phyloP scores from a whole-genome alignment of 768 basidiomycete species.

The Suillus subaureus region DNA sequence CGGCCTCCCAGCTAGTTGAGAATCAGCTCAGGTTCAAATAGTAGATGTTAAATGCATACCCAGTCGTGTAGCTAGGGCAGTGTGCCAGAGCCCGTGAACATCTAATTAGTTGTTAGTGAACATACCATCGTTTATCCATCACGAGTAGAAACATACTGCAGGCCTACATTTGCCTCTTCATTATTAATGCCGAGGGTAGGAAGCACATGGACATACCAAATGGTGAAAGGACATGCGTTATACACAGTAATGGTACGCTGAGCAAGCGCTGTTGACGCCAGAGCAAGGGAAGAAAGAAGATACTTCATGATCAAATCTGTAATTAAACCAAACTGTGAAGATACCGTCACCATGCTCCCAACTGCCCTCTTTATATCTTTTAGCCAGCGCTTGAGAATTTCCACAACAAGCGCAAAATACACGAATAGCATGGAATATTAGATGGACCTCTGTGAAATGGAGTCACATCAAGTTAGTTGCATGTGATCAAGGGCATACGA shows the following conservation, averaged over 20 bases:
- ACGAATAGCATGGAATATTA: background rate
- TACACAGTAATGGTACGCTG: constrained; percentile 61
- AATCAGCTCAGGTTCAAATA: constrained; percentile 7
- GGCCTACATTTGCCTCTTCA: constrained; percentile 39
- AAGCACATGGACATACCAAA: constrained; percentile 47
- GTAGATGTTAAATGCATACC: constrained; percentile 35
- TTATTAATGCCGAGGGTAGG: background rate
- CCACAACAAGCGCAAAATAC: background rate
- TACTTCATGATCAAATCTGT: constrained; percentile 21
- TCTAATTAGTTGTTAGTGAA: constrained; percentile 31
- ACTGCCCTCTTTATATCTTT: background rate
- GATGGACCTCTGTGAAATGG: background rate
- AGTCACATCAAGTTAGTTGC: no score
- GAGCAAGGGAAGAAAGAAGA: constrained; percentile 28
- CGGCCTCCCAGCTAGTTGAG: constrained; percentile 36
- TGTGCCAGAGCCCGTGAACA: constrained; percentile 61
- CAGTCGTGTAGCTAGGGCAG: constrained; percentile 45
- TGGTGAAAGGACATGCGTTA: constrained; percentile 68
- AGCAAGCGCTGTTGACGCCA: constrained; percentile 36
- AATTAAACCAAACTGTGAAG: background rate
- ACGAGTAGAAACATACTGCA: constrained; percentile 33
- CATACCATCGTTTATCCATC: background rate
- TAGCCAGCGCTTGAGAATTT: background rate
- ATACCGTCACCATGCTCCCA: background rate
- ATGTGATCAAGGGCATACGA: no score